Conservation (phyloP, 306 rosid species). For the Casuarina equisetifolia region DNA sequence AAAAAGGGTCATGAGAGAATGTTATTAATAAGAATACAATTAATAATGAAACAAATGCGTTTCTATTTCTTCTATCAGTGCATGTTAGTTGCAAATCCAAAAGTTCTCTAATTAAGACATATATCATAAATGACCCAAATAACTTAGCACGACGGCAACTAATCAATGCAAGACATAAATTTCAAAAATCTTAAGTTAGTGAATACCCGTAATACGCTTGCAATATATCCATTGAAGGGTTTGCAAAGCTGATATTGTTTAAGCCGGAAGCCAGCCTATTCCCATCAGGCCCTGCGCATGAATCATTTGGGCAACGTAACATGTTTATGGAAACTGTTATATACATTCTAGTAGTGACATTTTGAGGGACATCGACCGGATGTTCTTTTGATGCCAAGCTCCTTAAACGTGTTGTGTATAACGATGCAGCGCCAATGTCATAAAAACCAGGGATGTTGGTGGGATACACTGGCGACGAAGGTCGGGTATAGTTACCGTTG, state of each 20-base stretch:
- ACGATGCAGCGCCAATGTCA: slow-evolving; percentile 31
- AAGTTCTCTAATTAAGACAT: too few relatives aligned
- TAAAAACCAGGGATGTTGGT: slow-evolving; percentile 28
- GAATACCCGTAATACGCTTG: slow-evolving; percentile 54
- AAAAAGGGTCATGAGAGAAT: not conserved
- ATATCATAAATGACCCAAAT: too few relatives aligned
- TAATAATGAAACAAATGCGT: not conserved
- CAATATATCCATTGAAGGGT: slow-evolving; percentile 34
- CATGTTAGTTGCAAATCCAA: too few relatives aligned
- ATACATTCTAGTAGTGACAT: slow-evolving; percentile 30
- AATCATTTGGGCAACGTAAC: slow-evolving; percentile 27
- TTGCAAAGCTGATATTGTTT: slow-evolving; percentile 50
- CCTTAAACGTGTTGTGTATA: slow-evolving; percentile 27
- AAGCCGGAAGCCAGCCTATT: slow-evolving; percentile 44
- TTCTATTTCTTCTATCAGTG: too few relatives aligned
- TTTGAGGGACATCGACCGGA: slow-evolving; percentile 37
- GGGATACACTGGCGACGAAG: slow-evolving; percentile 20
- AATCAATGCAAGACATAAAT: not conserved
- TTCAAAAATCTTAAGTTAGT: not conserved
- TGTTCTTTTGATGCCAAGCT: slow-evolving; percentile 35
- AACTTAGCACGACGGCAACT: not conserved
- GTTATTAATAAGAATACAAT: not conserved
- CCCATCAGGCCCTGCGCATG: slow-evolving; percentile 47
- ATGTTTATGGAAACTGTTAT: slow-evolving; percentile 38
- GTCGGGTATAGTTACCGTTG: slow-evolving; percentile 21